Percentiles rank a stretch among this genome's conserved stretches.
phyloP scores from a whole-genome alignment of 148 eudicot species.

The Vaccinium corymbosum region DNA sequence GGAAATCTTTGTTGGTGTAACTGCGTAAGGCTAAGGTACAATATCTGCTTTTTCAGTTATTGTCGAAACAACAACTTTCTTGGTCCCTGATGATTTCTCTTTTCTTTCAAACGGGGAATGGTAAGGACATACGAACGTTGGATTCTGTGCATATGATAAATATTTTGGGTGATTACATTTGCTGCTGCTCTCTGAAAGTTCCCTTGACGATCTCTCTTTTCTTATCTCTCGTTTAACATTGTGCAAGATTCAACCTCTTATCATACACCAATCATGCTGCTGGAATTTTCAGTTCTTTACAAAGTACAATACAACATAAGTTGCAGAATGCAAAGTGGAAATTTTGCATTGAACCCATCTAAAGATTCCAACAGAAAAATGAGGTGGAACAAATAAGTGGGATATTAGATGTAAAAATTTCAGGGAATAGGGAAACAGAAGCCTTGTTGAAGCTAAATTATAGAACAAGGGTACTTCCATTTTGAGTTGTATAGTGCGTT shows the following conservation, averaged over 20 bases:
- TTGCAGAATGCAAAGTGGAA: background rate
- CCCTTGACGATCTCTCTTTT: background rate
- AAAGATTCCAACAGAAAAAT: background rate
- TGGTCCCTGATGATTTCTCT: conserved; percentile 45
- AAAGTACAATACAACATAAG: background rate
- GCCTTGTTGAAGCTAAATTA: background rate
- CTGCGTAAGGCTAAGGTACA: background rate
- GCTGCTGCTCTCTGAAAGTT: background rate
- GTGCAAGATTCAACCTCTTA: background rate
- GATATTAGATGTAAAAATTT: background rate
- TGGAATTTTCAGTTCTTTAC: background rate
- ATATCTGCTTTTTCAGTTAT: conserved; percentile 50
- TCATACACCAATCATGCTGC: background rate
- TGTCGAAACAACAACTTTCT: conserved; percentile 81
- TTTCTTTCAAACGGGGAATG: conserved; percentile 96
- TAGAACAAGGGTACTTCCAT: background rate
- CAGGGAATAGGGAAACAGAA: background rate
- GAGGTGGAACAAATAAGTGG: background rate
- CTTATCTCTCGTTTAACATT: background rate
- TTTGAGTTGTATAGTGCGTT: background rate
- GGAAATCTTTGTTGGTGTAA: conserved; percentile 13
- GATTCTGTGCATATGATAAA: conserved; percentile 10
- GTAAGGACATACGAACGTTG: conserved; percentile 32
- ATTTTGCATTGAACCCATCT: conserved; percentile 1
- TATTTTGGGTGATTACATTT: conserved; percentile 1